Evolutionary conservation across 2,329 filamentous ascomycete genomes (phyloP).

Genomic region (Xylariaceae sp.): DNA sequence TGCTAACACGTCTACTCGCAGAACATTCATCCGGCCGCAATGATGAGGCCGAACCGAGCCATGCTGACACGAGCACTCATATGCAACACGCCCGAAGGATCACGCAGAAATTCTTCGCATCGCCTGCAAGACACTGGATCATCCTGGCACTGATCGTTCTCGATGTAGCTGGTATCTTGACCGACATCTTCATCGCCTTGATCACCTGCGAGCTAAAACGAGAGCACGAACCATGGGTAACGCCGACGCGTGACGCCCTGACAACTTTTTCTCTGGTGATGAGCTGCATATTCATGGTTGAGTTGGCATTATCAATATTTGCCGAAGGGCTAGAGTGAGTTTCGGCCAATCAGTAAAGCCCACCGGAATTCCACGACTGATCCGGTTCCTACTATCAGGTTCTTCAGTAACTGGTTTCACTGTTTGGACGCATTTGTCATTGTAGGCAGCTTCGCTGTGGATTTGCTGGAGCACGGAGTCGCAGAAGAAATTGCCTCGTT

Average conservation of each 20-base stretch:
- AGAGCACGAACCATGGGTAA: slow-evolving; percentile 42
- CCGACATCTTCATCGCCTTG: slow-evolving; percentile 47
- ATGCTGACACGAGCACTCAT: slow-evolving; percentile 1
- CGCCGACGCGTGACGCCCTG: slow-evolving; percentile 37
- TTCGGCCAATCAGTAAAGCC: not conserved
- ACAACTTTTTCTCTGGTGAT: slow-evolving; percentile 56
- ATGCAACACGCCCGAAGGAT: slow-evolving; percentile 12
- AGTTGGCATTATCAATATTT: slow-evolving; percentile 57
- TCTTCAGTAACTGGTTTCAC: slow-evolving; percentile 59
- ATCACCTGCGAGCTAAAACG: slow-evolving; percentile 46
- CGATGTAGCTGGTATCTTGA: slow-evolving; percentile 44
- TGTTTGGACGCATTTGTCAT: slow-evolving; percentile 64
- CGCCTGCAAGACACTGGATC: slow-evolving; percentile 44
- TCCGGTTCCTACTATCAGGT: slow-evolving; percentile 37
- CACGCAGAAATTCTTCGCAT: slow-evolving; percentile 29
- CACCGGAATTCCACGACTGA: not conserved
- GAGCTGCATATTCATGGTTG: slow-evolving; percentile 62
- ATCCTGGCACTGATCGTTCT: slow-evolving; percentile 44
- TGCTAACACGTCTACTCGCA: not conserved
- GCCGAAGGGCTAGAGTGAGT: slow-evolving; percentile 59
- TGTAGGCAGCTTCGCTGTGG: slow-evolving; percentile 58
- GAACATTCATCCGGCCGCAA: not conserved
- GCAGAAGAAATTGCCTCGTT: slow-evolving; percentile 63
- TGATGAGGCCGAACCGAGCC: not conserved
- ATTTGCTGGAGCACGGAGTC: slow-evolving; percentile 58